Evolutionary conservation across 2,329 filamentous ascomycete species (phyloP).

Genomic region (Penicillium aurantiogriseum): DNA sequence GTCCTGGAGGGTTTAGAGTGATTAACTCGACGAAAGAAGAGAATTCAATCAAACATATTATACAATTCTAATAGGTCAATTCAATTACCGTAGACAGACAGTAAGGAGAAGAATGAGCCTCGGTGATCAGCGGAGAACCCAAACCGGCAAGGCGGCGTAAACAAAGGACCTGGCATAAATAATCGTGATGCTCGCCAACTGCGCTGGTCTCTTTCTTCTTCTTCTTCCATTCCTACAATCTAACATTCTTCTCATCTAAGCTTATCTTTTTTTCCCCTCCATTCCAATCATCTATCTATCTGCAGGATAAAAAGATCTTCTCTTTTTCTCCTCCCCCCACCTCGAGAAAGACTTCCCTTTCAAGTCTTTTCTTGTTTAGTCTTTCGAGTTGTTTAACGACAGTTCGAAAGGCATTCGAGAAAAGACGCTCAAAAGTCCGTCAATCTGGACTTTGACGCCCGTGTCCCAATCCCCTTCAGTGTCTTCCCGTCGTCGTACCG

Average conservation of each 20-base stretch:
- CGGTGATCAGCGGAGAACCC: constrained; percentile 18
- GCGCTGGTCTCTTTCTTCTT: constrained; percentile 12
- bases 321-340: constrained; percentile 14
- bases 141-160: constrained; percentile 25
- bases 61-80: neutral
- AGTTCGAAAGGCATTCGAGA: constrained; percentile 62
- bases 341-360: constrained; percentile 39
- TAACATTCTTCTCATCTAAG: constrained; percentile 15
- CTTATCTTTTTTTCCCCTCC: constrained; percentile 17
- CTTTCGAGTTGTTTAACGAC: constrained; percentile 48
- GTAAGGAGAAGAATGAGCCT: constrained; percentile 9
- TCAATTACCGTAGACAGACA: neutral
- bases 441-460: constrained; percentile 99
- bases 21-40: neutral
- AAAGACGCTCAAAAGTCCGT: constrained; percentile 71
- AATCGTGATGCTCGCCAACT: constrained; percentile 21
- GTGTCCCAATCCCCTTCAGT: constrained; percentile 99
- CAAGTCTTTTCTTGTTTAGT: constrained; percentile 50
- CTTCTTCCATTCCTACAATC: constrained; percentile 23
- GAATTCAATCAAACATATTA: neutral
- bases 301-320: constrained; percentile 5
- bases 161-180: constrained; percentile 28
- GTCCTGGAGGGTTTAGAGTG: neutral
- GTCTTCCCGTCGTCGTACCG: constrained; percentile 99
- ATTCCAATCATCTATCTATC: constrained; percentile 22